A percentile compares a stretch with the other conserved stretches of the same genome.
These are phyloP conservation scores for Sambucus nigra DNA, from an alignment of 129 eudicot genomes.

Conservation along the genomic window DNA sequence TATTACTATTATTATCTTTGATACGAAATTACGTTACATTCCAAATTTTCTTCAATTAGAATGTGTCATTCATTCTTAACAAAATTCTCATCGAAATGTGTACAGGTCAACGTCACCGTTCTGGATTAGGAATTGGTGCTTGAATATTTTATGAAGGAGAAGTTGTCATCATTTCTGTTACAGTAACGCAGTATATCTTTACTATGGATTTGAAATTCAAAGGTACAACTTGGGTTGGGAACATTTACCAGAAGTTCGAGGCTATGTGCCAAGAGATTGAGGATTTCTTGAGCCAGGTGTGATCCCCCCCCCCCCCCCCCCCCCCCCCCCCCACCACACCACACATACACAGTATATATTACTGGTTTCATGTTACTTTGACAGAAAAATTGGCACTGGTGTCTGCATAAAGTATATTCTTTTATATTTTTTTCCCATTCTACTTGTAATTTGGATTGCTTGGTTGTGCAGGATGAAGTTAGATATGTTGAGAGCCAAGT, in stretches of 20 bases:
- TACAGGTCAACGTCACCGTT: not conserved
- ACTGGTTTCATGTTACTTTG: not conserved
- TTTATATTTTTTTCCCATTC: not conserved
- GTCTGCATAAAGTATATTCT: not conserved
- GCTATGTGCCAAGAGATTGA: conserved; percentile 45
- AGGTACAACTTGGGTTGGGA: conserved; percentile 38
- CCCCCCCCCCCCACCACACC: too few species aligned
- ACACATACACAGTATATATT: too few species aligned
- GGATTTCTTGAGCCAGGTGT: conserved; percentile 41
- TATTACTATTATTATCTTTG: too few species aligned
- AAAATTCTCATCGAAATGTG: not conserved
- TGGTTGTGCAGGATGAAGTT: conserved; percentile 30
- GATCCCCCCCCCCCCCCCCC: not conserved
- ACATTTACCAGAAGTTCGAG: conserved; percentile 42
- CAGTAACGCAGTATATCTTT: conserved; percentile 3
- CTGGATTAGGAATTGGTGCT: not conserved
- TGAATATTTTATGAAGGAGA: not conserved
- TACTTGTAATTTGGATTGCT: conserved; percentile 7
- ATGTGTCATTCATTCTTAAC: conserved; percentile 3
- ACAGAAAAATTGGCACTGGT: not conserved
- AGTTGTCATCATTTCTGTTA: conserved; percentile 4
- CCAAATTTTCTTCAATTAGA: too few species aligned
- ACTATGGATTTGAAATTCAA: conserved; percentile 29
- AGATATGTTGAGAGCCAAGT: conserved; percentile 44
- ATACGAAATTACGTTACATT: too few species aligned